Evolutionary conservation across 306 rosid genomes (phyloP), one percentile per base, ranked within the genome.

Genomic region (Castanea sativa): DNA sequence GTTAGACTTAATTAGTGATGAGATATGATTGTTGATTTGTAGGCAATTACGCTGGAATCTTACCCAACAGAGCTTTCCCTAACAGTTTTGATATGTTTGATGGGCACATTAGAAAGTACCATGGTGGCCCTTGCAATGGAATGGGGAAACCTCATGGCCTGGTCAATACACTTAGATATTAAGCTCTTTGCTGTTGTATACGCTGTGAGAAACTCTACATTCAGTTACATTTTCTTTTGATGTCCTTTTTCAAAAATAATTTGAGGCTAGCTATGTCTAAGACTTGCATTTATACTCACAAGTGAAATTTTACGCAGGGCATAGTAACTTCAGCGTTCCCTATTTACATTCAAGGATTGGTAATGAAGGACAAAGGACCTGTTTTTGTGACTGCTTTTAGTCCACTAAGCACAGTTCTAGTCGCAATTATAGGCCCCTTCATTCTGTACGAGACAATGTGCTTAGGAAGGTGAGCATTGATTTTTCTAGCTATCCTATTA

Each of bases 21-120:
- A 41, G 45, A 23, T 7, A 27, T 27, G 18, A 27, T 8, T 35
- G 10, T 29, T 74, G 27, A 9, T 68, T 67, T 55, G 21, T 45
- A 87, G 93, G 89, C 89, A 55, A 78, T 90, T 29, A 85, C 90
- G 10, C 59, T 87, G 32, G 76, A 82, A 53, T 51, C 84, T 6
- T 90, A 87, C 81, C 93, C 90, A 1, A 81, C 84, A 5, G 87
- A 80, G 60, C 91, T 90, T 43, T 86, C 93, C 35, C 79, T 87
- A 43, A 78, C 93, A 19, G 80, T 83, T 67, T 76, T 53, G 85
- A 90, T 90, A 76, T 90, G 90, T 79, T 82, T 86, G 51, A 53
- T 59, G 73, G 91, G 86, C 2, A 32, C 86, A 23, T 1, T 80
- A 69, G 61, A 88, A 81, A 85, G 86, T 30, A 10, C 71, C 0